Evolutionary conservation across 148 eudicot species (phyloP), one percentile per base, ranked within the genome.

Genomic region (Nyssa sinensis): DNA sequence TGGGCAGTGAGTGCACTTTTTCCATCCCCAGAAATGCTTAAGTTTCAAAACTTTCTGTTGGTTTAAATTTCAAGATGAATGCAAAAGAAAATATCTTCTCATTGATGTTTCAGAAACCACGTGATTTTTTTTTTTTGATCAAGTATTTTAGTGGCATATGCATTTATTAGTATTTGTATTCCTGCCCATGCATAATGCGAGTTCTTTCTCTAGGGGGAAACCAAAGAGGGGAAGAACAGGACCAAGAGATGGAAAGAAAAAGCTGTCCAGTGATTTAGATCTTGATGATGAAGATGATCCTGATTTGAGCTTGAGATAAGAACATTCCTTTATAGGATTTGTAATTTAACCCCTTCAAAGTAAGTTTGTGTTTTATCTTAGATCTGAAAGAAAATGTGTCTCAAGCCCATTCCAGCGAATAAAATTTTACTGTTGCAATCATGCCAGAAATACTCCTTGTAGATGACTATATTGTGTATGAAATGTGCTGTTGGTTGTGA

Each of bases 221-320:
- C 95, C 88, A 31, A 92, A 78, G 85, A 92, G 81, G 78, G 94
- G 86, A 77, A 88, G 97, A 86, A 69, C 85, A 39, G 88, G 86
- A 13, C 83, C 81, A 62, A 82, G 88, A 88, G 88, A 83, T 25
- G 82, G 76, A 66, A 85, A 81, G 77, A 79, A 77, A 34, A 68
- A 74, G 79, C 64, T 76, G 41, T 67, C 88, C 16, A 75, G 78
- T 69, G 85, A 89, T 71, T 77, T 78, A 61, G 88, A 81, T 70
- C 86, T 72, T 35, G 84, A 86, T 28, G 82, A 81, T 14, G 84
- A 78, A 57, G 87, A 80, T 53, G 83, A 83, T 83, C 80, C 62
- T 44, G 72, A 83, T 53, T 65, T 80, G 75, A 63, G 75, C 79
- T 64, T 44, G 68, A 51, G 70, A 69, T 80, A 80, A 39, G 66